Conservation (phyloP, 352 stramenopile genomes). For the Pythium plurisporium region DNA sequence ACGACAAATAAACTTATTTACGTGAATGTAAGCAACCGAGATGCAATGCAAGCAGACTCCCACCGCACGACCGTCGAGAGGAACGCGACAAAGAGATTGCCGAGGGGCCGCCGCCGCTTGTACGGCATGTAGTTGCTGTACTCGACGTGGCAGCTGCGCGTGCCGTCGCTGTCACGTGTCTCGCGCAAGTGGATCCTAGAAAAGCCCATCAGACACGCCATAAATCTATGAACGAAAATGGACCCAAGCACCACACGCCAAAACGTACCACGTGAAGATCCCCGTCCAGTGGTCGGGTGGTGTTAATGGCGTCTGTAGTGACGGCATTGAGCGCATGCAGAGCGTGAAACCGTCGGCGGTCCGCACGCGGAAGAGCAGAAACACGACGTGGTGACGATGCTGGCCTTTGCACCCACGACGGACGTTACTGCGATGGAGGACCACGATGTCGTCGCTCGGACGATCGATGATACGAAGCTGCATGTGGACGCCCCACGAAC, state of each 20-base stretch:
- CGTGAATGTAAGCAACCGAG: conserved; percentile 30
- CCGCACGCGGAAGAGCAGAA: conserved; percentile 61
- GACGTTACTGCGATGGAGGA: conserved; percentile 38
- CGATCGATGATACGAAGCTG: conserved; percentile 44
- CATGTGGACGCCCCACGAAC: neutral
- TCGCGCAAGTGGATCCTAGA: conserved; percentile 19
- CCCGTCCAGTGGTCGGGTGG: conserved; percentile 9
- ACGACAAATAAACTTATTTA: neutral
- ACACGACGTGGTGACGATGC: conserved; percentile 39
- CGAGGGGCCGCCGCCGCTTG: conserved; percentile 21
- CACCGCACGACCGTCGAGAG: conserved; percentile 59
- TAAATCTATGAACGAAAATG: neutral
- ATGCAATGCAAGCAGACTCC: conserved; percentile 47
- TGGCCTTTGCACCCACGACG: conserved; percentile 30
- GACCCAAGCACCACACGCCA: neutral
- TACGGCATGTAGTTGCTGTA: conserved; percentile 27
- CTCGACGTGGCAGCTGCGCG: conserved; percentile 11
- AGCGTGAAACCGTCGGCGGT: conserved; percentile 55
- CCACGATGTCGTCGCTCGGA: conserved; percentile 58
- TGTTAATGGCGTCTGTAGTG: conserved; percentile 8
- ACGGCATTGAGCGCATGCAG: conserved; percentile 41
- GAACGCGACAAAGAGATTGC: conserved; percentile 51
- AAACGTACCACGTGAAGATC: conserved; percentile 21
- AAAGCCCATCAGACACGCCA: neutral
- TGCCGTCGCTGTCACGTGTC: neutral